Percentiles rank a stretch among this genome's conserved stretches.
phyloP scores from a whole-genome alignment of 2,329 filamentous ascomycete species.

The Botrytis hyacinthi region DNA sequence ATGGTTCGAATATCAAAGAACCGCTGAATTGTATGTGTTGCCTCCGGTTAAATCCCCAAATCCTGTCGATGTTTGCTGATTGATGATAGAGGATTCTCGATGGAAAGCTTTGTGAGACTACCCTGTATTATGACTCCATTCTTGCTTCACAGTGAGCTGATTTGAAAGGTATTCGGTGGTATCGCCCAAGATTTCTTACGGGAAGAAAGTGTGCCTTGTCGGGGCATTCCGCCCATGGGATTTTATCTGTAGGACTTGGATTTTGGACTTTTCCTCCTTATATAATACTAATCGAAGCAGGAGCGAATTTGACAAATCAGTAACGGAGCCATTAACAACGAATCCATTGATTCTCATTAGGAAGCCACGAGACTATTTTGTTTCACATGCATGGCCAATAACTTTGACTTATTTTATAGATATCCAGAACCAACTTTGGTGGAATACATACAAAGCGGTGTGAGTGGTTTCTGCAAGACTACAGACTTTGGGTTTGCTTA shows the following conservation, averaged over 20 bases:
- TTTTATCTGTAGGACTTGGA: slow-evolving; percentile 4
- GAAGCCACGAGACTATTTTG: neutral
- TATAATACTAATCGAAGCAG: neutral
- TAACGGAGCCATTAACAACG: neutral
- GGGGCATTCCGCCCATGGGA: slow-evolving; percentile 16
- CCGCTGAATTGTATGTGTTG: slow-evolving; percentile 1
- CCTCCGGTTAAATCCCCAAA: neutral
- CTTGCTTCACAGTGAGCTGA: neutral
- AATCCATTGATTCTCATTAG: neutral
- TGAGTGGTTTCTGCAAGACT: neutral
- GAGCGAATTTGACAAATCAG: slow-evolving; percentile 7
- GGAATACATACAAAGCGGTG: slow-evolving; percentile 8
- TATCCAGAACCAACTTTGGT: slow-evolving; percentile 11
- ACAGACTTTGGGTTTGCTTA: neutral
- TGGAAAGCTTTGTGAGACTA: slow-evolving; percentile 13
- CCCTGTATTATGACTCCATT: neutral
- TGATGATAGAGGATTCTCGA: slow-evolving; percentile 1
- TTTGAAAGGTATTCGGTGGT: slow-evolving; percentile 8
- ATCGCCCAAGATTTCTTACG: neutral
- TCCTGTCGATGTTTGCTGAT: neutral
- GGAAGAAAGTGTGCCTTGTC: neutral
- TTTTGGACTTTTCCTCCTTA: neutral
- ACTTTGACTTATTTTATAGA: slow-evolving; percentile 7
- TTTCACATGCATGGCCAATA: slow-evolving; percentile 2
- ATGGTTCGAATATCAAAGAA: slow-evolving; percentile 15